Percentiles rank a stretch among this genome's conserved stretches.
Evolutionary conservation across 768 basidiomycete genomes (phyloP).

Genomic region (Mycena metata): DNA sequence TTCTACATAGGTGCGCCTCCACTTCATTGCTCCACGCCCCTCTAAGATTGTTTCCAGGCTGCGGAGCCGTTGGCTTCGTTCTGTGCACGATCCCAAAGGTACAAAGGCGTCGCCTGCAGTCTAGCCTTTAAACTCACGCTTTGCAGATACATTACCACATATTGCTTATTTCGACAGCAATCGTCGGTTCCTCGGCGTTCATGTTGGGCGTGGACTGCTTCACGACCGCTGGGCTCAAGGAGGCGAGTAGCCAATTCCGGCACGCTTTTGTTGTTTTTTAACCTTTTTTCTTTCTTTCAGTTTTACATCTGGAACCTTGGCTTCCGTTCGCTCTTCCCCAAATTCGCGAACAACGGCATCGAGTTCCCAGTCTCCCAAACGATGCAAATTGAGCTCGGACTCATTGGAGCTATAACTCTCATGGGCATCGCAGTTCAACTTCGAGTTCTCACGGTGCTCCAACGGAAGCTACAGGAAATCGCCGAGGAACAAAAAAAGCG

Average conservation of each 20-base stretch:
- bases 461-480: constrained; percentile 84
- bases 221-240: constrained; percentile 92
- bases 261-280: constrained; percentile 36
- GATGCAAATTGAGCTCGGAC: constrained; percentile 94
- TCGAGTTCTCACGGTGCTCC: constrained; percentile 85
- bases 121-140: constrained; percentile 28
- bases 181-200: constrained; percentile 92
- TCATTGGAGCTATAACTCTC: constrained; percentile 85
- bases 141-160: constrained; percentile 84
- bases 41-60: constrained; percentile 58
- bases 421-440: constrained; percentile 94
- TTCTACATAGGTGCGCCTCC: constrained; percentile 79
- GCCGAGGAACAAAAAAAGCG: constrained; percentile 77
- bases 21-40: constrained; percentile 29
- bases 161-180: constrained; percentile 87
- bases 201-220: constrained; percentile 96
- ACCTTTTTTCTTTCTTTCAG: constrained; percentile 52
- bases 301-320: constrained; percentile 98
- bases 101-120: constrained; percentile 37
- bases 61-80: constrained; percentile 83
- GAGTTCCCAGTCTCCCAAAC: constrained; percentile 88
- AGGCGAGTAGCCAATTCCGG: constrained; percentile 63
- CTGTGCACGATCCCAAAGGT: constrained; percentile 86
- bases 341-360: constrained; percentile 75
- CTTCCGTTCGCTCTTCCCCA: constrained; percentile 83